Conservation (phyloP, 208 protist genomes). For the Acanthamoeba healyi region DNA sequence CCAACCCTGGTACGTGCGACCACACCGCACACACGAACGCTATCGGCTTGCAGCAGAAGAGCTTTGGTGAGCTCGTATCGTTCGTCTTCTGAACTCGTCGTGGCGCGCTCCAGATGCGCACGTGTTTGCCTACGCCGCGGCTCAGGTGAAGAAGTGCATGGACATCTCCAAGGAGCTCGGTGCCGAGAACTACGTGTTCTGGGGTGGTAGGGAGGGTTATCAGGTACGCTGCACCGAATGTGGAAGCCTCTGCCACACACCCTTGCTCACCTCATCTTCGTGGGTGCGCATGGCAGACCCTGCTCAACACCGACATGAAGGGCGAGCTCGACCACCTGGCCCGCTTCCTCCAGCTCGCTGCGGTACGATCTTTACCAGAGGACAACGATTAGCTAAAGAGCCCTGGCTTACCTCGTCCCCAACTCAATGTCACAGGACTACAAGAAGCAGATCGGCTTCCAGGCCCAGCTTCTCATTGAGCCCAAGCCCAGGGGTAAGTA, state of each 20-base stretch:
- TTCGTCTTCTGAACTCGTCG: neutral
- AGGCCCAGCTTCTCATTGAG: slow-evolving; percentile 75
- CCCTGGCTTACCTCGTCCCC: too few relatives aligned
- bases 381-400: too few relatives aligned
- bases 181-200: slow-evolving; percentile 79
- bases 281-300: neutral
- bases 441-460: slow-evolving; percentile 81
- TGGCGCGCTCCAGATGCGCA: neutral
- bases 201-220: slow-evolving; percentile 80
- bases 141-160: slow-evolving; percentile 79
- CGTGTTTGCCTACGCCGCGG: slow-evolving; percentile 79
- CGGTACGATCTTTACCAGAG: neutral
- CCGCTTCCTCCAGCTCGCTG: slow-evolving; percentile 75
- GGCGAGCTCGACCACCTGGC: slow-evolving; percentile 76
- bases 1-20: slow-evolving; percentile 75
- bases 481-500: slow-evolving; percentile 73
- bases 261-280: too few relatives aligned
- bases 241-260: too few relatives aligned
- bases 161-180: slow-evolving; percentile 72
- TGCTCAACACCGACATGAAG: slow-evolving; percentile 79
- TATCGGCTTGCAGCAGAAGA: neutral
- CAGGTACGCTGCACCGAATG: slow-evolving; percentile 7
- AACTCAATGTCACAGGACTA: slow-evolving; percentile 57
- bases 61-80: neutral
- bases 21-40: neutral